Percentiles rank a stretch among this genome's conserved stretches.
Evolutionary conservation across 441 rosid genomes (phyloP).

Genomic region (Erodium texanum): DNA sequence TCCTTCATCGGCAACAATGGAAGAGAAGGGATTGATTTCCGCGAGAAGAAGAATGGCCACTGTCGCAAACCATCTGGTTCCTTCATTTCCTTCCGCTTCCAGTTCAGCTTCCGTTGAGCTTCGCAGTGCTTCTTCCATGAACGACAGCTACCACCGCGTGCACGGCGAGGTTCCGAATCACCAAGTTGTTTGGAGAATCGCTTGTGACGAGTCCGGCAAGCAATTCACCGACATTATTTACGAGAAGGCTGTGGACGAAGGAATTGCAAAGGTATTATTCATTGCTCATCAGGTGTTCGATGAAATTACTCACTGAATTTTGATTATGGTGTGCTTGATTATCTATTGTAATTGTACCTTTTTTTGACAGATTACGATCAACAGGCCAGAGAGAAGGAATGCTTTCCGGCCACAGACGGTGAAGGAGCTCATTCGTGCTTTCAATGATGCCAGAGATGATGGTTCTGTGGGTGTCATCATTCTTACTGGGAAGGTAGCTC

Average conservation of each 20-base stretch:
- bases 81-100: constrained; percentile 8
- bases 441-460: constrained; percentile 76
- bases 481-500: constrained; percentile 68
- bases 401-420: constrained; percentile 69
- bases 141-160: constrained; percentile 57
- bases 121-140: constrained; percentile 32
- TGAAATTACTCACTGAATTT: constrained; percentile 1
- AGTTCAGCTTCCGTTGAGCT: constrained; percentile 22
- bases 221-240: constrained; percentile 62
- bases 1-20: constrained; percentile 10
- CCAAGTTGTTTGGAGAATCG: constrained; percentile 50
- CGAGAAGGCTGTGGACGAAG: constrained; percentile 75
- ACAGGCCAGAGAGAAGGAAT: constrained; percentile 74
- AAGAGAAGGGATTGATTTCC: constrained; percentile 25
- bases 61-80: constrained; percentile 40
- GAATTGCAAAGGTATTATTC: constrained; percentile 62
- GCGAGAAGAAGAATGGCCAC: constrained; percentile 42
- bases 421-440: constrained; percentile 69
- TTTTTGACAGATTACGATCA: constrained; percentile 52
- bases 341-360: not conserved
- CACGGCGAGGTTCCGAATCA: constrained; percentile 58
- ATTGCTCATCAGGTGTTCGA: not conserved
- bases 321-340: not conserved
- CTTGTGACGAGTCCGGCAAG: constrained; percentile 30
- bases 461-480: constrained; percentile 67